Conservation (phyloP, 768 basidiomycete genomes). For the Cyathus striatus region DNA sequence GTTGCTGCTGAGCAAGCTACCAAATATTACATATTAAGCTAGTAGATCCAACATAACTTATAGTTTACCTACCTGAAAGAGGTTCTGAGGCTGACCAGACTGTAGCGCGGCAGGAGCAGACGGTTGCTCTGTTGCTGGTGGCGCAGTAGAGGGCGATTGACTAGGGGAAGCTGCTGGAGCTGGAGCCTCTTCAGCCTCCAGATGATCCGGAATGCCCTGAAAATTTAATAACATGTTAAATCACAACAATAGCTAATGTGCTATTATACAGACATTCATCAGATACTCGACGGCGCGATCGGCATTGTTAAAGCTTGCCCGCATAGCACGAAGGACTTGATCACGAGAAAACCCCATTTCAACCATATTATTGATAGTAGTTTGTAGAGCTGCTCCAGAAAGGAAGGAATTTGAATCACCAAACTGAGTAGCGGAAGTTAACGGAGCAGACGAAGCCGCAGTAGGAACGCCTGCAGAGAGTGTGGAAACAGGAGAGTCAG, state of each 20-base stretch:
- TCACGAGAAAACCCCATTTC: constrained; percentile 95
- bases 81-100: constrained; percentile 62
- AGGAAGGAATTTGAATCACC: constrained; percentile 61
- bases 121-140: constrained; percentile 29
- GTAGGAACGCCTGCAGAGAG: constrained; percentile 24
- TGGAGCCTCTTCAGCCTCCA: constrained; percentile 45
- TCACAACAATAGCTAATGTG: too few species aligned
- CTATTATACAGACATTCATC: constrained; percentile 84
- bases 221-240: too few species aligned
- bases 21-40: too few species aligned
- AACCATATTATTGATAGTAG: constrained; percentile 75
- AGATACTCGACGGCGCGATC: constrained; percentile 98
- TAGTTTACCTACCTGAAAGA: constrained; percentile 77
- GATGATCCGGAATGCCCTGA: constrained; percentile 80
- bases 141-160: constrained; percentile 22
- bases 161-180: constrained; percentile 24
- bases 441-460: constrained; percentile 27
- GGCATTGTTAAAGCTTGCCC: constrained; percentile 96
- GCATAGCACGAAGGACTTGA: constrained; percentile 76
- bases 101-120: constrained; percentile 31
- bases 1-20: constrained; percentile 72
- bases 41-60: too few species aligned
- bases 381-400: constrained; percentile 70
- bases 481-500: constrained; percentile 17
- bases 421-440: constrained; percentile 28